Base-by-base conservation (phyloP, 2,329 filamentous ascomycete species). In the Metarhizium anisopliae region DNA sequence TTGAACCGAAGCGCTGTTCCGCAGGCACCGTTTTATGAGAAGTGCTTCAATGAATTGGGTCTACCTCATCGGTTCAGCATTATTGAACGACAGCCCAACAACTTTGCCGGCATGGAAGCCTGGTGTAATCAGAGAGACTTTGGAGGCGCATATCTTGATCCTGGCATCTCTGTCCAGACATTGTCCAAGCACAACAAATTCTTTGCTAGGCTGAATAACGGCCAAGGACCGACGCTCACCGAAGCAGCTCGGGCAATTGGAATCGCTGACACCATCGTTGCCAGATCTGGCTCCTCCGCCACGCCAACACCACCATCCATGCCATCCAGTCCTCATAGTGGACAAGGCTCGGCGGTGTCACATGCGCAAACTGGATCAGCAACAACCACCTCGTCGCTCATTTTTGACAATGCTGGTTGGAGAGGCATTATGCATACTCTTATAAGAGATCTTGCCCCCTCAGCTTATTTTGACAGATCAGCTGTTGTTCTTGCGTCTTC, bases 391-490 rank as follows among this genome's bases (percentile, higher is more conserved):
- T 77, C 78, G 0, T 73, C 74, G 5, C 80, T 93, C 45, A 74
- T 92, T 16, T 87, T 90, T 50, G 89, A 94, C 63, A 95, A 95
- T 62, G 87, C 89, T 11, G 84, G 85, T 14, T 94, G 90, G 89
- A 90, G 90, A 68, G 90, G 89, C 1, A 93, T 95, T 56, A 78
- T 90, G 51, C 87, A 88, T 53, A 91, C 89, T 0, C 75, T 95
- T 57, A 94, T 86, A 4, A 81, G 87, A 25, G 89, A 95, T 63
- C 85, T 92, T 61, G 87, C 91, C 0, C 89, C 90, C 0, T 91
- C 88, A 4, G 89, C 90, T 1, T 95, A 93, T 68, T 82, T 81
- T 60, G 85, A 84, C 47, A 83, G 89, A 51, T 83, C 88, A 4
- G 89, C 89, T 2, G 82, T 95, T 49, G 81, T 95, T 14, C 74